phyloP scores from a whole-genome alignment of 2,329 filamentous ascomycete genomes.

The Sphaerulina vaccinii region DNA sequence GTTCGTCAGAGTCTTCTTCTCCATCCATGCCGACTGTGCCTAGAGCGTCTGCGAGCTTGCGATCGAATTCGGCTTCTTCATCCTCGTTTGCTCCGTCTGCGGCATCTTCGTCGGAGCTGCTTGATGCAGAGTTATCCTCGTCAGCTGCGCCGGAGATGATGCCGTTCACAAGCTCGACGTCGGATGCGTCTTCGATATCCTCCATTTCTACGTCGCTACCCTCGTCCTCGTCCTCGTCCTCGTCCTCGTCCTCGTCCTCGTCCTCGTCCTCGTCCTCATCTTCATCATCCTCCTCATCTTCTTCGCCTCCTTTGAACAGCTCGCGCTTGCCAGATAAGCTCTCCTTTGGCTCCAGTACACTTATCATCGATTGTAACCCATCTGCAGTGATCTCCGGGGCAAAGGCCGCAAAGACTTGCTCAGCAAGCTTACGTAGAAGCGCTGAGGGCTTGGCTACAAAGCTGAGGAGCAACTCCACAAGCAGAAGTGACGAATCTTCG shows the following conservation, averaged over 20 bases:
- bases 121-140: constrained; percentile 24
- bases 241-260: constrained; percentile 26
- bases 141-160: constrained; percentile 20
- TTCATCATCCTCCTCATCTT: constrained; percentile 26
- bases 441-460: constrained; percentile 83
- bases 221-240: constrained; percentile 26
- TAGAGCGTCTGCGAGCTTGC: constrained; percentile 73
- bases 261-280: constrained; percentile 27
- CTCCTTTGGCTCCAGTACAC: constrained; percentile 76
- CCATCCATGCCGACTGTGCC: constrained; percentile 63
- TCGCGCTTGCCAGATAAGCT: constrained; percentile 79
- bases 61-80: constrained; percentile 65
- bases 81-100: constrained; percentile 34
- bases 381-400: constrained; percentile 70
- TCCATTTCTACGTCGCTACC: constrained; percentile 39
- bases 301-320: constrained; percentile 66
- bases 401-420: constrained; percentile 84
- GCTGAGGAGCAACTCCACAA: constrained; percentile 87
- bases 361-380: constrained; percentile 65
- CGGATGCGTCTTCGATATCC: constrained; percentile 38
- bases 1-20: constrained; percentile 61
- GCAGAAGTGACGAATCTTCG: constrained; percentile 58
- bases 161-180: constrained; percentile 38
- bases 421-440: constrained; percentile 79
- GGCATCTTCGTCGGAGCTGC: constrained; percentile 33